Conservation (phyloP, 2,329 filamentous ascomycete species). For the Hypoxylon sp. region DNA sequence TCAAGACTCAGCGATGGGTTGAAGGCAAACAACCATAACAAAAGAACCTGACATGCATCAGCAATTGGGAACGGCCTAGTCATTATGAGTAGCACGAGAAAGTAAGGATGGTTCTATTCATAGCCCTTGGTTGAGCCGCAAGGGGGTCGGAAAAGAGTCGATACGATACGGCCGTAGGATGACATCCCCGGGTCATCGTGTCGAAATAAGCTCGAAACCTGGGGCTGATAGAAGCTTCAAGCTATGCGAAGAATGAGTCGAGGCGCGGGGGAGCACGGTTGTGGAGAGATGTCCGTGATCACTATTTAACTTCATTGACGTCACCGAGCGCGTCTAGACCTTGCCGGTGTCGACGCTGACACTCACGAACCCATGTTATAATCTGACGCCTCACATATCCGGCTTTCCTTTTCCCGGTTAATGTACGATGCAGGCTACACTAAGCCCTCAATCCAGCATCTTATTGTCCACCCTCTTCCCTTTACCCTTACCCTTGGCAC, state of each 20-base stretch:
- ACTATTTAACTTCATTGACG: neutral
- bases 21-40: neutral
- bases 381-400: neutral
- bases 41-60: neutral
- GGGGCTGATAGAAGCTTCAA: neutral
- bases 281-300: neutral
- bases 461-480: slow-evolving; percentile 63
- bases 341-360: neutral
- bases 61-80: neutral
- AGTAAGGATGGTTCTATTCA: neutral
- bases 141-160: neutral
- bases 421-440: neutral
- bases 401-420: neutral
- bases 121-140: too few species aligned
- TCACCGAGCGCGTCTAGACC: neutral
- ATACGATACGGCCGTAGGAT: neutral
- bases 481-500: slow-evolving; percentile 74
- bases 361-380: neutral
- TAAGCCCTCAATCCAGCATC: slow-evolving; percentile 55
- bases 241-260: neutral
- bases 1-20: neutral
- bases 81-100: neutral
- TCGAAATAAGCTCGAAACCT: slow-evolving; percentile 5
- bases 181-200: neutral
- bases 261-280: neutral